A percentile compares a stretch with the other conserved stretches of the same genome.
These are phyloP conservation scores for Phytophthora sp. DNA, from an alignment of 352 stramenopile species.

Conservation along the genomic window DNA sequence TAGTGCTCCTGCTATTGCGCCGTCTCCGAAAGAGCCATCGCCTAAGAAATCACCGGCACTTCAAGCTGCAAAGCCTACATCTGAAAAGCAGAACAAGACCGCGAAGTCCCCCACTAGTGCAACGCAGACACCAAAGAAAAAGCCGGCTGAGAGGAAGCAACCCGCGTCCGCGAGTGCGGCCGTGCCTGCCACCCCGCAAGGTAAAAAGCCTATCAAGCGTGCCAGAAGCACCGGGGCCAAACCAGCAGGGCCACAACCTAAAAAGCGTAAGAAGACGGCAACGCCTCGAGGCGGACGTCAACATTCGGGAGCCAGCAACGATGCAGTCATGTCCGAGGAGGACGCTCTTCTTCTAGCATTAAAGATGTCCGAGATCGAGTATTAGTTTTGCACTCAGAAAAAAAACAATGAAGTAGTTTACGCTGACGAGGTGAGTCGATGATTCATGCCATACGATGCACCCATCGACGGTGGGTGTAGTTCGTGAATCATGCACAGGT, in stretches of 20 bases:
- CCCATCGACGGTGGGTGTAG: too few relatives aligned
- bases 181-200: constrained; percentile 1
- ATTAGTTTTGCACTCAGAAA: too few relatives aligned
- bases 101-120: not conserved
- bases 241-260: constrained; percentile 2
- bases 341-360: constrained; percentile 45
- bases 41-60: not conserved
- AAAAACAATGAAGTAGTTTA: too few relatives aligned
- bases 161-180: constrained; percentile 6
- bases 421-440: too few relatives aligned
- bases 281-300: constrained; percentile 7
- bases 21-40: not conserved
- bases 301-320: constrained; percentile 5
- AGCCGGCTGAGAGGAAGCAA: not conserved
- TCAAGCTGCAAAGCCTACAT: not conserved
- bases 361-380: constrained; percentile 49
- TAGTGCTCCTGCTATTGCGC: not conserved
- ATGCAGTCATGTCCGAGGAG: constrained; percentile 33
- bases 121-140: not conserved
- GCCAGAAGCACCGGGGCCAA: constrained; percentile 19
- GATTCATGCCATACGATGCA: too few relatives aligned
- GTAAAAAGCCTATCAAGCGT: constrained; percentile 15
- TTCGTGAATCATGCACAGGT: too few relatives aligned
- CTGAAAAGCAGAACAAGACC: not conserved
- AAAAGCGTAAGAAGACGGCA: constrained; percentile 27